Evolutionary conservation across 169 alveolate genomes (phyloP), one percentile per base, ranked within the genome.

Genomic region (Cryptosporidium andersoni): DNA sequence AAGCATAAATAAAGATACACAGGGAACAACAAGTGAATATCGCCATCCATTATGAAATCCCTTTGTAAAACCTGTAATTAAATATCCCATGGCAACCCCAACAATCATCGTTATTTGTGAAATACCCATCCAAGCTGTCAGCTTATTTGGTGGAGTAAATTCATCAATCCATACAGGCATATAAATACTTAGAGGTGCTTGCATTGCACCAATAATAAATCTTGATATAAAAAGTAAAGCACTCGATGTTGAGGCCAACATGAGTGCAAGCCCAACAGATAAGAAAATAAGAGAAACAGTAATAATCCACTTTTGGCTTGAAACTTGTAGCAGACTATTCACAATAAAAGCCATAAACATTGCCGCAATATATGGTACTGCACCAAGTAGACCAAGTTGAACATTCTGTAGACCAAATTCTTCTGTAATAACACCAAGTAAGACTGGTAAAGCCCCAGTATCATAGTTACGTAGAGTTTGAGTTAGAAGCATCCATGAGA

Each of bases 71-170:
- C 85, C 85, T 43, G 85, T 74, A 37, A 74, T 58, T 16, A 74
- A 58, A 49, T 74, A 74, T 45, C 85, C 85, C 9, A 37, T 74
- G 11, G 85, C 85, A 42, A 74, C 85, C 4, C 85, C 85, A 42
- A 74, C 60, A 7, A 74, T 62, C 85, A 74, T 74, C 3, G 85
- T 74, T 36, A 74, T 68, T 49, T 74, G 85, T 58, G 85, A 74
- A 16, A 68, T 68, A 9, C 85, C 85, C 85, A 74, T 74, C 85
- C 85, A 74, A 43, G 85, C 49, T 40, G 85, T 74, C 8, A 74
- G 62, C 40, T 55, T 74, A 40, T 58, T 74, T 43, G 85, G 85
- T 2, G 85, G 85, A 25, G 85, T 74, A 43, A 74, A 74, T 62
- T 74, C 85, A 48, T 74, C 85, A 40, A 74, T 68, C 85, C 85